Evolutionary conservation across 441 rosid species (phyloP).

Genomic region (Caryocar brasiliense): DNA sequence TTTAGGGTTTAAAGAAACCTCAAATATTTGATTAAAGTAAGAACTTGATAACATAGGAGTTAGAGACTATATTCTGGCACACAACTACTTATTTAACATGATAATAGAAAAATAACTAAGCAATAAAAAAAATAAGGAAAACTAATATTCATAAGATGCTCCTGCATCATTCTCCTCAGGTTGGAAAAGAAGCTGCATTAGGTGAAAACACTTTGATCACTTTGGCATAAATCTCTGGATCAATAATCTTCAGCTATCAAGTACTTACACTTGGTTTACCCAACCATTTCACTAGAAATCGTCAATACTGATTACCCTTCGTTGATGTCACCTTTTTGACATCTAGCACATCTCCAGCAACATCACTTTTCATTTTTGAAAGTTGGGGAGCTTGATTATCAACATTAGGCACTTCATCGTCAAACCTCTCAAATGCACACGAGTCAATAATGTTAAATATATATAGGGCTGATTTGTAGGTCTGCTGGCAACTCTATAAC

Average conservation of each 20-base stretch:
- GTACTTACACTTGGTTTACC: neutral
- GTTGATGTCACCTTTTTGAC: neutral
- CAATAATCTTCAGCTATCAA: neutral
- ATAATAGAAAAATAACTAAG: too few relatives aligned
- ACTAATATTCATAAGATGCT: too few relatives aligned
- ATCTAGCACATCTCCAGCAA: neutral
- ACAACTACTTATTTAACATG: too few relatives aligned
- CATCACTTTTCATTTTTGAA: neutral
- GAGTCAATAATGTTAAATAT: neutral
- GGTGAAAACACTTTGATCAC: neutral
- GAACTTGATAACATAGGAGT: too few relatives aligned
- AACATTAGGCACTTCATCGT: neutral
- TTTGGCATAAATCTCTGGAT: neutral
- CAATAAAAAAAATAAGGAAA: too few relatives aligned
- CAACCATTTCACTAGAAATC: neutral
- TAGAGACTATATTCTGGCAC: too few relatives aligned
- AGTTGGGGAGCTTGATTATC: neutral
- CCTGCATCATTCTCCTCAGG: neutral
- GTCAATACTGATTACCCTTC: neutral
- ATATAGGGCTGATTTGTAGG: neutral
- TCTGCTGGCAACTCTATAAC: neutral
- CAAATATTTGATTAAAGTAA: too few relatives aligned
- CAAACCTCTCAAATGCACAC: neutral
- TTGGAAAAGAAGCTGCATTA: neutral
- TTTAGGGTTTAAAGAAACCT: too few relatives aligned